Percentiles rank a stretch among this genome's conserved stretches.
These are phyloP conservation scores for Leccinum pachyderme DNA, from an alignment of 1,284 basidiomycete species.

Conservation along the genomic window DNA sequence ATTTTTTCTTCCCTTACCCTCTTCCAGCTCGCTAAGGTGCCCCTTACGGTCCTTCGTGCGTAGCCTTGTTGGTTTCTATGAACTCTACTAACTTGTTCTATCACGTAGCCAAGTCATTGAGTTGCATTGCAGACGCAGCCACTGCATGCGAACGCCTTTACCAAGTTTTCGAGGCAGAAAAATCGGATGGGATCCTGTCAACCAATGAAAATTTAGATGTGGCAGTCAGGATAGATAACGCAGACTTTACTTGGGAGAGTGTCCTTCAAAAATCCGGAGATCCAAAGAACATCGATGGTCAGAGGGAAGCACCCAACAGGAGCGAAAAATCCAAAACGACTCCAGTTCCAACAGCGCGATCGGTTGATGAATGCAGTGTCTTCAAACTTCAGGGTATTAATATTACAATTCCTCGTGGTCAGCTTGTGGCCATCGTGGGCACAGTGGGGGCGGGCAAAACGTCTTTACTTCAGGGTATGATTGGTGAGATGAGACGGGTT, in stretches of 20 bases:
- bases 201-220: slow-evolving; percentile 51
- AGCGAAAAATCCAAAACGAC: background rate
- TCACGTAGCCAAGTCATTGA: slow-evolving; percentile 65
- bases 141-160: slow-evolving; percentile 72
- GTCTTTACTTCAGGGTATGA: slow-evolving; percentile 71
- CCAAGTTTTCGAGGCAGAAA: slow-evolving; percentile 77
- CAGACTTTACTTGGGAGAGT: slow-evolving; percentile 84
- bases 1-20: slow-evolving; percentile 84
- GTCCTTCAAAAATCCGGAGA: slow-evolving; percentile 53
- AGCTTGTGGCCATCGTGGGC: too few relatives aligned
- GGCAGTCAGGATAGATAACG: slow-evolving; percentile 66
- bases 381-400: slow-evolving; percentile 48
- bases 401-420: slow-evolving; percentile 65
- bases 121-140: slow-evolving; percentile 73
- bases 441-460: slow-evolving; percentile 72
- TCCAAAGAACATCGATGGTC: too few relatives aligned
- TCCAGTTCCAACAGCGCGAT: background rate
- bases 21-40: slow-evolving; percentile 75
- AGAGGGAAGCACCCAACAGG: slow-evolving; percentile 3
- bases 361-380: slow-evolving; percentile 2
- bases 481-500: slow-evolving; percentile 78
- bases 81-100: background rate
- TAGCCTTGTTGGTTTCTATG: slow-evolving; percentile 45
- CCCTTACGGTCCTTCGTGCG: slow-evolving; percentile 64
- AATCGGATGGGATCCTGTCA: slow-evolving; percentile 53